A percentile compares a stretch with the other conserved stretches of the same genome.
Conservation (phyloP, 352 stramenopile species). For the Saprolegnia parasitica region DNA sequence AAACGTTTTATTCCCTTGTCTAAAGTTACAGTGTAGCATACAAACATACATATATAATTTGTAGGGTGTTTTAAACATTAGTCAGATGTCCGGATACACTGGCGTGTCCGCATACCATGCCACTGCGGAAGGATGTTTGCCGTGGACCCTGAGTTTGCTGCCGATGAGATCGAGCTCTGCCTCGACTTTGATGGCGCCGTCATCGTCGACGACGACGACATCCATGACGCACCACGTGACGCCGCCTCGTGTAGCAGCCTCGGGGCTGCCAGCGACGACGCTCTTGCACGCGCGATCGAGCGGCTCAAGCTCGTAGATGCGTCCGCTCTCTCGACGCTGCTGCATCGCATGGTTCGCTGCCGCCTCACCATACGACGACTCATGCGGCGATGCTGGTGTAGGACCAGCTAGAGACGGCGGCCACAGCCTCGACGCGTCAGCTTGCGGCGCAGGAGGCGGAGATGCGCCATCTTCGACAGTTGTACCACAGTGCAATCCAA, state of each 20-base stretch:
- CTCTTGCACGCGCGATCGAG: no score
- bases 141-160: conserved; percentile 19
- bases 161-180: conserved; percentile 20
- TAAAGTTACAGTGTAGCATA: neutral
- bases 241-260: neutral
- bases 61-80: neutral
- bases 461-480: conserved; percentile 3
- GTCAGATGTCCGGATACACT: neutral
- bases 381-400: neutral
- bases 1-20: neutral
- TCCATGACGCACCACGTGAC: neutral
- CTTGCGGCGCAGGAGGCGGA: conserved; percentile 4
- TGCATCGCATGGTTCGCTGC: no score
- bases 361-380: neutral
- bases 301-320: no score
- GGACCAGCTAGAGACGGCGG: neutral
- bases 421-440: conserved; percentile 3
- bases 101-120: neutral
- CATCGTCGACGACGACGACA: neutral
- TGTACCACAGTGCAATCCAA: conserved; percentile 13
- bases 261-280: no score
- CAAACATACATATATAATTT: no score
- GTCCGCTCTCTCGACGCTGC: no score
- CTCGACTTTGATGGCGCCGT: conserved; percentile 21
- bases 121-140: conserved; percentile 6